Base-by-base conservation (phyloP, 2,329 filamentous ascomycete genomes). In the Aquanectria penicillioides region DNA sequence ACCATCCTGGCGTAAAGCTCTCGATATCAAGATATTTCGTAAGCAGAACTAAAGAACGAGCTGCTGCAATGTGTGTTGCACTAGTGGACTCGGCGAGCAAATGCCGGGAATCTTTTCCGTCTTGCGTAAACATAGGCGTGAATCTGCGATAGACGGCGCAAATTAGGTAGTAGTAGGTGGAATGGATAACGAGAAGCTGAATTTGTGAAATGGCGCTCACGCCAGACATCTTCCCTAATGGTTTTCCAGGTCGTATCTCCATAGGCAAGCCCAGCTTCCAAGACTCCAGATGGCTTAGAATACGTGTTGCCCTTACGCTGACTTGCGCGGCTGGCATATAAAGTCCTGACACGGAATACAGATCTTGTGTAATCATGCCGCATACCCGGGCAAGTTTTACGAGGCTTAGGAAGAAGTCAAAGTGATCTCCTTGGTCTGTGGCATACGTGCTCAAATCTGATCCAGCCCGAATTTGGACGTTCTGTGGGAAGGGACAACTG, bases 1-100 rank as follows among this genome's bases (percentile, higher is more conserved):
- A 58, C 55, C 55, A 58, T 7, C 9, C 40, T 3, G 55, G 55
- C 2, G 47, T 52, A 15, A 26, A 40, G 26, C 55, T 58, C 15
- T 58, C 55, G 9, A 58, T 29, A 22, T 58, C 55, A 33, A 52
- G 34, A 17, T 38, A 15, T 18, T 51, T 52, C 2, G 40, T 58
- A 7, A 58, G 47, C 6, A 58, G n/a, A 2, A 28, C 33, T 12
- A 58, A 52, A 4, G 13, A 40, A 18, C 55, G 47, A 13, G 55
- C 55, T 5, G 47, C 47, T 17, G 40, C 26, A 2, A 58, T 58
- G 26, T 17, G 23, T 40, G 10, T 13, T 8, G 26, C n/a, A n/a
- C n/a, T 25, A 5, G 7, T 9, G 3, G 15, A 5, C 3, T 48
- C 13, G 13, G 18, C 13, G 9, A 10, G 11, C 11, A 15, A 15